phyloP scores from a whole-genome alignment of 306 rosid genomes.

The Arachis stenosperma region DNA sequence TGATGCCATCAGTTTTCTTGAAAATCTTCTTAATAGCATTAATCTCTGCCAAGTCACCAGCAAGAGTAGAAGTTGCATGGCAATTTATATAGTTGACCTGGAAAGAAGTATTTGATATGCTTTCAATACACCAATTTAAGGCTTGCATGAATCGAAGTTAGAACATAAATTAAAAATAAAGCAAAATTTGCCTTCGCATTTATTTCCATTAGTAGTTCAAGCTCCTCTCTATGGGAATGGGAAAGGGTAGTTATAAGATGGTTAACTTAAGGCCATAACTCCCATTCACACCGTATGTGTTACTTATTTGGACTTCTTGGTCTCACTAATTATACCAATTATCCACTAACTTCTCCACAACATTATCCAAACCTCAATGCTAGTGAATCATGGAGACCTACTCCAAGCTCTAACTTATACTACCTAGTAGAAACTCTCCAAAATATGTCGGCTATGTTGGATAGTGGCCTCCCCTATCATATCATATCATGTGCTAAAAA shows the following conservation, averaged over 20 bases:
- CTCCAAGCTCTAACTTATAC: conserved; percentile 15
- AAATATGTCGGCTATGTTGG: not conserved
- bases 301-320: conserved; percentile 8
- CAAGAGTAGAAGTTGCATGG: conserved; percentile 97
- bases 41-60: conserved; percentile 96
- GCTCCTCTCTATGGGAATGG: conserved; percentile 9
- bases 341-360: not conserved
- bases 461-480: conserved; percentile 2
- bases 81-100: conserved; percentile 99
- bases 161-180: conserved; percentile 4
- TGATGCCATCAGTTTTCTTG: conserved; percentile 82
- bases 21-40: conserved; percentile 96
- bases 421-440: not conserved
- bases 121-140: conserved; percentile 19
- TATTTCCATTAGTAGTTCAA: not conserved
- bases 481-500: not conserved
- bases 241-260: not conserved
- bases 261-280: not conserved
- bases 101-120: conserved; percentile 26
- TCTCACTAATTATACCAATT: conserved; percentile 1
- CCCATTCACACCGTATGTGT: not conserved
- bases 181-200: conserved; percentile 4
- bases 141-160: conserved; percentile 2
- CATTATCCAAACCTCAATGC: conserved; percentile 14
- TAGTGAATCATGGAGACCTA: conserved; percentile 21